A percentile compares a stretch with the other conserved stretches of the same genome.
These are phyloP conservation scores for Alternaria incomplexa DNA, from an alignment of 2,329 filamentous ascomycete species.

Conservation along the genomic window DNA sequence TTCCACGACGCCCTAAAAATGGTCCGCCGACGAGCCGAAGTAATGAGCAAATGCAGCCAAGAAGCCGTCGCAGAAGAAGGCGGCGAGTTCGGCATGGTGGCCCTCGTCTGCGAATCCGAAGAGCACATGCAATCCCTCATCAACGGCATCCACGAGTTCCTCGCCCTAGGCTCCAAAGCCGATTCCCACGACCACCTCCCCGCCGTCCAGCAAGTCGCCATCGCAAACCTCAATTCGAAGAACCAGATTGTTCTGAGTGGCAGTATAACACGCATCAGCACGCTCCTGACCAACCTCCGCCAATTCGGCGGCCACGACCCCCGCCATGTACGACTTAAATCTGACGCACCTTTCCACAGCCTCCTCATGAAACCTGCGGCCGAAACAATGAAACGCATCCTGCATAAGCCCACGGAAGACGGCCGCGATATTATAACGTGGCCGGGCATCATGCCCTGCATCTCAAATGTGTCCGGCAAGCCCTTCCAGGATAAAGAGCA, in stretches of 20 bases:
- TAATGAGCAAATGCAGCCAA: constrained; percentile 79
- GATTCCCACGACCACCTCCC: constrained; percentile 72
- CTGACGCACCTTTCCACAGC: constrained; percentile 89
- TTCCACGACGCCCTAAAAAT: constrained; percentile 80
- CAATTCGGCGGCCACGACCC: constrained; percentile 94
- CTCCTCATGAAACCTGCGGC: constrained; percentile 89
- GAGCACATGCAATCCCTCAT: constrained; percentile 74
- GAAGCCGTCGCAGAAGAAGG: constrained; percentile 70
- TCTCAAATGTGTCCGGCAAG: constrained; percentile 84
- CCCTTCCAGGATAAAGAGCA: constrained; percentile 77
- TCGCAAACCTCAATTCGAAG: constrained; percentile 94
- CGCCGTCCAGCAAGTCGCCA: constrained; percentile 83
- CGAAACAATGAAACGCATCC: constrained; percentile 71
- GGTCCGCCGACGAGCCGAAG: constrained; percentile 77
- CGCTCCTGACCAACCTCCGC: constrained; percentile 80
- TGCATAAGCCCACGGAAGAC: constrained; percentile 65
- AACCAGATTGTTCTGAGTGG: constrained; percentile 96
- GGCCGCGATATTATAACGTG: constrained; percentile 73
- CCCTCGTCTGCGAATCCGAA: constrained; percentile 80
- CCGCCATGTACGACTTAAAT: constrained; percentile 82
- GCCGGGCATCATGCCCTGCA: constrained; percentile 75
- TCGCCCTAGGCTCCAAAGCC: constrained; percentile 71
- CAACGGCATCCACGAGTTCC: constrained; percentile 77
- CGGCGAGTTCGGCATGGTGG: constrained; percentile 92
- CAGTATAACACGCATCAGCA: constrained; percentile 80